Base-by-base conservation (phyloP, 345 rosid genomes). In the Euclidium syriacum region DNA sequence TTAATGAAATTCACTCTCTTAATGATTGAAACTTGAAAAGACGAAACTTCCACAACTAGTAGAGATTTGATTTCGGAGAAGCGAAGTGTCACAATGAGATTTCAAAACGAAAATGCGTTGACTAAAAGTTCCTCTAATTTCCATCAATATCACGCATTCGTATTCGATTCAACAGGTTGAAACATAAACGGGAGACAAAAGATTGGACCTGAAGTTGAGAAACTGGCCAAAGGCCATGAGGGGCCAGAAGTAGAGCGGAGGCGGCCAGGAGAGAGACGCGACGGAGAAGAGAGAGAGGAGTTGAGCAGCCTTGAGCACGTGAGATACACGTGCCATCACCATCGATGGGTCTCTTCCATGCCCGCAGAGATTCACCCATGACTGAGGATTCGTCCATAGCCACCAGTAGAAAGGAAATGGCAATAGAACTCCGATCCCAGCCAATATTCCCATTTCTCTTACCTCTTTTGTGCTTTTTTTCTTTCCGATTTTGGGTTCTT, bases 321-420 rank as follows among this genome's bases (percentile, higher is more conserved):
- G 90, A 26, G 90, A 81, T 18, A 81, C 85, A 42, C 70, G 44
- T 5, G 96, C 88, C 98, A 91, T 91, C 4, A 79, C 75, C 42
- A 55, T 85, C 20, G 88, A 81, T 14, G 98, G 95, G 75, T 91
- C 92, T 41, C 63, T 66, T 40, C 82, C 80, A 73, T 68, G 72
- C 41, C 92, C 92, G 39, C 95, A 86, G 10, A 85, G 76, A 46
- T 83, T 58, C 12, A 85, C 89, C 98, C 98, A 91, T 60, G 81
- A 64, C 64, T 88, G 92, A 1, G 95, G 96, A 11, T 75, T 49
- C 41, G 73, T 83, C 98, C 96, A 91, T 2, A 91, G 74, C 81
- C 79, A 78, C 80, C 80, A 85, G 80, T 86, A 91, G 71, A 74
- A 88, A n/a, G 98, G 96, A 34, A 88, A 91, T 14, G 90, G 96